Percentiles rank a stretch among this genome's conserved stretches.
phyloP scores from a whole-genome alignment of 2,329 filamentous ascomycete species.

The Atkinsonella hypoxylon region DNA sequence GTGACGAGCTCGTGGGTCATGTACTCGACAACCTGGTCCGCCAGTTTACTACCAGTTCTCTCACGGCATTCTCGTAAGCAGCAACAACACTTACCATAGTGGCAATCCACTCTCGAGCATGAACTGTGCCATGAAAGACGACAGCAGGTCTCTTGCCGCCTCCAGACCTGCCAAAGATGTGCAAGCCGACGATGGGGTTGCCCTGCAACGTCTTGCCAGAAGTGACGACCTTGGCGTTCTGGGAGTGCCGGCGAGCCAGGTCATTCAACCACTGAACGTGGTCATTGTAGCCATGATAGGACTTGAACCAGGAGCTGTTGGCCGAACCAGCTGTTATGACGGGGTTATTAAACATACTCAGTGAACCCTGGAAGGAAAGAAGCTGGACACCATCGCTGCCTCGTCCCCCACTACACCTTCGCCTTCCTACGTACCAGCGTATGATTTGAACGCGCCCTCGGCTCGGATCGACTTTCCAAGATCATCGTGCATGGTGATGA shows the following conservation, averaged over 20 bases:
- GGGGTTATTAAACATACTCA: not conserved
- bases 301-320: conserved; percentile 35
- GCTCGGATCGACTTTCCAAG: conserved; percentile 25
- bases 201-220: conserved; percentile 35
- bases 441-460: conserved; percentile 19
- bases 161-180: conserved; percentile 36
- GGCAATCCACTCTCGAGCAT: conserved; percentile 49
- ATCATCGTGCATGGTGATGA: conserved; percentile 26
- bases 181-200: conserved; percentile 48
- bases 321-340: conserved; percentile 11
- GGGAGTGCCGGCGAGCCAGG: conserved; percentile 28
- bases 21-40: conserved; percentile 31
- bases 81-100: conserved; percentile 29
- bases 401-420: not conserved
- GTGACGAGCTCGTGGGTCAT: conserved; percentile 36
- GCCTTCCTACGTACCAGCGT: conserved; percentile 14
- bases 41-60: too few relatives aligned
- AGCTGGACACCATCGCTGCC: too few relatives aligned
- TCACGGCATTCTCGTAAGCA: not conserved
- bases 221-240: conserved; percentile 34
- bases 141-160: conserved; percentile 37
- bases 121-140: conserved; percentile 45
- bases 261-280: conserved; percentile 37
- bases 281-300: conserved; percentile 39
- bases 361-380: not conserved